These are phyloP conservation scores for Cyberlindnera mississippiensis DNA, from an alignment of 805 yeast genomes.

Conservation along the genomic window DNA sequence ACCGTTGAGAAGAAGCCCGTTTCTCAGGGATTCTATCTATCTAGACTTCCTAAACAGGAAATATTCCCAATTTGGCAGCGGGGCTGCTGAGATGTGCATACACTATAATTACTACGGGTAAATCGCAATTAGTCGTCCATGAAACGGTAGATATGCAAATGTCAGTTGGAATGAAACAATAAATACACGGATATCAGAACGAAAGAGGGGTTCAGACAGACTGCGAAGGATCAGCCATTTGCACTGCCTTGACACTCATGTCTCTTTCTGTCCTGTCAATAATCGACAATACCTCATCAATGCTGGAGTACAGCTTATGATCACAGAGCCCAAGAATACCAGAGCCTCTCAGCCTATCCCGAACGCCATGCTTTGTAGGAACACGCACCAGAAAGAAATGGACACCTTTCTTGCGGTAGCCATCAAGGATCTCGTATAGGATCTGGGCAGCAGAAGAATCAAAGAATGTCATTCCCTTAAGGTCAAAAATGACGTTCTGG, in stretches of 20 bases:
- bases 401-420: conserved; percentile 52
- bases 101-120: too few relatives aligned
- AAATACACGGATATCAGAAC: too few relatives aligned
- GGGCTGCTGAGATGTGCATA: too few relatives aligned
- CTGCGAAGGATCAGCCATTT: conserved; percentile 1
- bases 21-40: neutral
- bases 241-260: conserved; percentile 1
- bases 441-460: conserved; percentile 81
- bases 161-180: neutral
- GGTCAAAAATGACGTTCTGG: conserved; percentile 63
- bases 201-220: too few relatives aligned
- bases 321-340: conserved; percentile 46
- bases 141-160: neutral
- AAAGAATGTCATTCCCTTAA: conserved; percentile 76
- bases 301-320: conserved; percentile 17
- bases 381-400: conserved; percentile 60
- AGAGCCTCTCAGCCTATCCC: conserved; percentile 47
- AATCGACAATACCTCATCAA: conserved; percentile 24
- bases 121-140: too few relatives aligned
- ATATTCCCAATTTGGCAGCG: too few relatives aligned
- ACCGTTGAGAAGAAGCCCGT: neutral
- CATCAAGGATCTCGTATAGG: conserved; percentile 52
- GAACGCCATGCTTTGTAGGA: conserved; percentile 43
- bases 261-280: conserved; percentile 16
- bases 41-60: conserved; percentile 1